A percentile compares a stretch with the other conserved stretches of the same genome.
These are phyloP conservation scores for Microdochium bolleyi DNA, from an alignment of 2,329 filamentous ascomycete genomes.

Conservation along the genomic window DNA sequence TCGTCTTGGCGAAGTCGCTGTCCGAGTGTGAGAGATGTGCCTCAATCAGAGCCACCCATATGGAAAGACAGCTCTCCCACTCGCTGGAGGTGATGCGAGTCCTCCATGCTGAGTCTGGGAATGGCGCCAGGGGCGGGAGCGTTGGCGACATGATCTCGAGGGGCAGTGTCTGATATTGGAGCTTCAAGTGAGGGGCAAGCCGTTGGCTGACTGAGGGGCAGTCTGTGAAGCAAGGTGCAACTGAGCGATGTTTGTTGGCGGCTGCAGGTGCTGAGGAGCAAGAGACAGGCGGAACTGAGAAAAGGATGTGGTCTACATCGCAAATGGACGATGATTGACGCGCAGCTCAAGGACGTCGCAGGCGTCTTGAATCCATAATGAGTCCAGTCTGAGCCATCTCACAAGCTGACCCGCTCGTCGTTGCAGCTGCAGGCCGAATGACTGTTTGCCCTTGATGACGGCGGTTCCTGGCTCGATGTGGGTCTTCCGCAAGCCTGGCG, in stretches of 20 bases:
- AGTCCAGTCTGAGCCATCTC: not conserved
- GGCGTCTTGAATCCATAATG: not conserved
- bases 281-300: not conserved
- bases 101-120: conserved; percentile 62
- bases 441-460: conserved; percentile 2
- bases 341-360: not conserved
- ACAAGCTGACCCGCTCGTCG: not conserved
- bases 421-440: conserved; percentile 2
- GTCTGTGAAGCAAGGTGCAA: not conserved
- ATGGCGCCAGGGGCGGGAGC: conserved; percentile 68
- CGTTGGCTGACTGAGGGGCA: not conserved
- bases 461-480: not conserved
- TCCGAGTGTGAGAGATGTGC: conserved; percentile 54
- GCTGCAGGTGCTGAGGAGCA: not conserved
- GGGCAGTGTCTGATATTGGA: not conserved
- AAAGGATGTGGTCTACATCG: not conserved
- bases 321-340: not conserved
- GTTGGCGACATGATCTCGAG: not conserved
- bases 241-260: not conserved
- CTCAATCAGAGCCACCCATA: conserved; percentile 64
- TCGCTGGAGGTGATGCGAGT: conserved; percentile 59
- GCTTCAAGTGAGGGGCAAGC: not conserved
- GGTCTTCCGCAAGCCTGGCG: not conserved
- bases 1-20: conserved; percentile 41
- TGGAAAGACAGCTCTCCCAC: conserved; percentile 70